Evolutionary conservation across 768 basidiomycete genomes (phyloP), one percentile per base, ranked within the genome.

Genomic region (Tricholoma furcatifolium): DNA sequence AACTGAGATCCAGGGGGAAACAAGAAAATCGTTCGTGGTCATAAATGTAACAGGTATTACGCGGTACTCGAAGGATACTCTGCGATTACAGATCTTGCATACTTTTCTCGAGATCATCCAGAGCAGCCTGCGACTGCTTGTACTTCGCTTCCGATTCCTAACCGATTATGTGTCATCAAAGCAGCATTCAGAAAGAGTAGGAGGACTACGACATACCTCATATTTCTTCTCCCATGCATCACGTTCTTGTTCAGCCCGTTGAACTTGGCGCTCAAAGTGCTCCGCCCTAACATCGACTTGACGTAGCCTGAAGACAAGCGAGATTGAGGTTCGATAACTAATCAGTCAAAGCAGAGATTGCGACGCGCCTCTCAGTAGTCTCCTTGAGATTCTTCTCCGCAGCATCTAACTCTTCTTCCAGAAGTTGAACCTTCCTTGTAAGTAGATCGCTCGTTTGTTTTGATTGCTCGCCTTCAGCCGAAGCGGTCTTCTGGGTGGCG

Each of bases 211-310:
- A 72, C 83, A 63, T 63, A 93, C 94, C 79, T 95, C 95, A 74
- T 83, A 90, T 74, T 96, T 98, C 80, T 87, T 83, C 83, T 97
- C 95, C 91, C 90, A 93, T 36, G 67, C 63, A 68, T 98, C 96
- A 46, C 95, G 85, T 70, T 99, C 97, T 65, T 90, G 84, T 68
- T 98, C 95, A 43, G 83, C 76, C 40, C 90, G 82, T 59, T 84
- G 77, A 17, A 97, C 85, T 67, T 95, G 91, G 44, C 94, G 84
- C 73, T 98, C 96, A 67, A 92, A 97, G 74, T 98, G 93, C 70
- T 99, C 97, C 9, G 96, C 96, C 76, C 98, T 99, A 72, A 98
- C 88, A 67, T 99, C 97, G 52, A 96, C 93, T 66, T 96, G 92
- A 57, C 96, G 80, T 62, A 99, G 79, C 71, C 96, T 98, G 62